Evolutionary conservation across 2,329 filamentous ascomycete genomes (phyloP).

Genomic region (Pseudopithomyces maydicus): DNA sequence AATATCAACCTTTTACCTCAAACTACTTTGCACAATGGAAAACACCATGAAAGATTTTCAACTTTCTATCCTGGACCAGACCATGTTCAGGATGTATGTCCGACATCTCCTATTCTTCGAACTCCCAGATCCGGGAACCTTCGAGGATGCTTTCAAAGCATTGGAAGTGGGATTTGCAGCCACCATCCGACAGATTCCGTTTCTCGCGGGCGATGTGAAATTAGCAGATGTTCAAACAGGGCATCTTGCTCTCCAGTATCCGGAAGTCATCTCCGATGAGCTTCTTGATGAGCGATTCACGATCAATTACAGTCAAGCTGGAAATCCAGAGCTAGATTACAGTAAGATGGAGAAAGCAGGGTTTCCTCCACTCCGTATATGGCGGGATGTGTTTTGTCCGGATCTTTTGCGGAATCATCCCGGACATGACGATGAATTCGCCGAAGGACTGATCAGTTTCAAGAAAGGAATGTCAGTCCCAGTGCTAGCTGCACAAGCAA

Average conservation of each 20-base stretch:
- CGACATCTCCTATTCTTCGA: slow-evolving; percentile 22
- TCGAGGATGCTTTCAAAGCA: slow-evolving; percentile 14
- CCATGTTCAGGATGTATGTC: slow-evolving; percentile 20
- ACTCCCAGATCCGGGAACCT: slow-evolving; percentile 16
- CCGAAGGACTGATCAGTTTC: slow-evolving; percentile 10
- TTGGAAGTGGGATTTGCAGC: slow-evolving; percentile 16
- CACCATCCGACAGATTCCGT: slow-evolving; percentile 19
- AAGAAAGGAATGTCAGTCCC: slow-evolving; percentile 17
- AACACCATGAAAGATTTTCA: slow-evolving; percentile 12
- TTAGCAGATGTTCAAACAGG: slow-evolving; percentile 13
- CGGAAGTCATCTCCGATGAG: slow-evolving; percentile 12
- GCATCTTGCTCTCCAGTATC: slow-evolving; percentile 17
- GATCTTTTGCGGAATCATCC: slow-evolving; percentile 2
- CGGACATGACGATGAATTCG: slow-evolving; percentile 7
- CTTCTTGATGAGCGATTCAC: slow-evolving; percentile 13
- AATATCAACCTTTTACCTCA: neutral
- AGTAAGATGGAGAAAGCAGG: slow-evolving; percentile 10
- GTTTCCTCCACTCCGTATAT: slow-evolving; percentile 16
- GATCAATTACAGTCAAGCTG: neutral
- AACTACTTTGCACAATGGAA: neutral
- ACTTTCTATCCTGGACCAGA: slow-evolving; percentile 23
- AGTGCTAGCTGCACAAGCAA: slow-evolving; percentile 26
- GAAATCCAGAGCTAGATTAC: slow-evolving; percentile 8
- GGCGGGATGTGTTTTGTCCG: slow-evolving; percentile 9
- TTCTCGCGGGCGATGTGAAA: slow-evolving; percentile 19